Conservation (phyloP, 139 green algal species). For the Axilococcus clingmanii region DNA sequence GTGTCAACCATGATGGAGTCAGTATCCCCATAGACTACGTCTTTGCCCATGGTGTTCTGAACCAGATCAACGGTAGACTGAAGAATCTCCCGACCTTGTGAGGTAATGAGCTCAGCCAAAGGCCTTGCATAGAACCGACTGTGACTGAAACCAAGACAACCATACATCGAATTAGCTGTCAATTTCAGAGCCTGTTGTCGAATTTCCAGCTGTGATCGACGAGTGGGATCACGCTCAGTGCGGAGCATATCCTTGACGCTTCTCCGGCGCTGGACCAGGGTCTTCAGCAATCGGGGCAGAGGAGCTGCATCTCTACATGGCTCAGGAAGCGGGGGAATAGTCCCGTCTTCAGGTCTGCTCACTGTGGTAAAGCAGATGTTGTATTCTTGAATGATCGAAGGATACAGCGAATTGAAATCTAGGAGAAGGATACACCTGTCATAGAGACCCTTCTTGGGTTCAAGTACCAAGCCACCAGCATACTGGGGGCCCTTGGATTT, state of each 20-base stretch:
- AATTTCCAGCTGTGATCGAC: constrained; percentile 55
- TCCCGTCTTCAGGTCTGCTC: constrained; percentile 34
- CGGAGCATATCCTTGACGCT: constrained; percentile 77
- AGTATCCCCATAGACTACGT: constrained; percentile 97
- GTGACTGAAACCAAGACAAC: constrained; percentile 90
- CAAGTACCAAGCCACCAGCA: constrained; percentile 90
- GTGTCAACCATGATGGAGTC: constrained; percentile 97
- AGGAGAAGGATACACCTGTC: constrained; percentile 94
- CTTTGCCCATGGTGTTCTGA: constrained; percentile 49
- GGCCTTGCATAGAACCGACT: constrained; percentile 88
- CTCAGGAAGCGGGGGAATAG: constrained; percentile 20
- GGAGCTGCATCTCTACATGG: constrained; percentile 36
- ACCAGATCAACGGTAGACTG: constrained; percentile 91
- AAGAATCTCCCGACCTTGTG: constrained; percentile 86
- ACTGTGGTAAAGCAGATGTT: constrained; percentile 99
- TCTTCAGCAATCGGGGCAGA: constrained; percentile 45
- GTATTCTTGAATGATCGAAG: constrained; percentile 99
- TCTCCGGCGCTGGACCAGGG: constrained; percentile 63
- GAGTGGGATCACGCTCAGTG: constrained; percentile 53
- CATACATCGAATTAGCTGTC: constrained; percentile 97
- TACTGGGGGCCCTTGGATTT: constrained; percentile 48
- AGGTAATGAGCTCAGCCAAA: constrained; percentile 91
- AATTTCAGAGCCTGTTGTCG: constrained; percentile 87
- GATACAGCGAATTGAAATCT: constrained; percentile 99
- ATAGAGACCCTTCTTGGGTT: constrained; percentile 98